Evolutionary conservation across 441 rosid species (phyloP), one percentile per base, ranked within the genome.

Genomic region (Pelargonium citronellum): DNA sequence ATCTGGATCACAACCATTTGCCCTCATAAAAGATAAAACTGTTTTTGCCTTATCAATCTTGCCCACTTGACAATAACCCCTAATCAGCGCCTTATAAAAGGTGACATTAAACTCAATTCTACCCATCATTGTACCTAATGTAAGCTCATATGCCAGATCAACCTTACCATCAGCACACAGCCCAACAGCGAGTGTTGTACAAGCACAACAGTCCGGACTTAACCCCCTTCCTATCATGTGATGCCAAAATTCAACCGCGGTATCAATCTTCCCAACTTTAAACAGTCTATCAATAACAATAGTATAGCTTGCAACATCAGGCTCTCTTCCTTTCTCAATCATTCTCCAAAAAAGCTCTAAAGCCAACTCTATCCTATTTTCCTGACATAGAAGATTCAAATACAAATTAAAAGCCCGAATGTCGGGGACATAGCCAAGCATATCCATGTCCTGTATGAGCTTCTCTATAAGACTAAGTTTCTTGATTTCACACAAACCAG

Each of bases 131-230:
- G 81, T 84, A 71, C 83, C 95, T 19, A 89, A 75, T 68, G 87
- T 79, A 80, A 88, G 84, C 69, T 90, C 97, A 86, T 95, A 92
- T 13, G 97, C 99, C 81, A 90, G 74, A 66, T 92, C 97, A 76
- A 90, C 91, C 77, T 84, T 89, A 70, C 95, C 84, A 20, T 85
- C 91, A n/a, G 67, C 61, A 67, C 94, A 89, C 75, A 95, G 78
- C 34, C 89, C 94, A 27, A 86, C 80, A 60, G 86, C 97, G 30
- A 92, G 86, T 0, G 87, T 90, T 0, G 76, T 83, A 73, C 91
- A 85, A 0, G 85, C 89, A 69, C 80, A 84, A 68, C 77, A 74
- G 77, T 92, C 97, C 0, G 95, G 98, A 22, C 13, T 22, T 65
- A 90, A 10, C 20, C 96, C 96, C n/a, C 77, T 78, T 41, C 73